These are phyloP conservation scores for Erythrophleum ivorense DNA, from an alignment of 331 rosid species.

Conservation along the genomic window DNA sequence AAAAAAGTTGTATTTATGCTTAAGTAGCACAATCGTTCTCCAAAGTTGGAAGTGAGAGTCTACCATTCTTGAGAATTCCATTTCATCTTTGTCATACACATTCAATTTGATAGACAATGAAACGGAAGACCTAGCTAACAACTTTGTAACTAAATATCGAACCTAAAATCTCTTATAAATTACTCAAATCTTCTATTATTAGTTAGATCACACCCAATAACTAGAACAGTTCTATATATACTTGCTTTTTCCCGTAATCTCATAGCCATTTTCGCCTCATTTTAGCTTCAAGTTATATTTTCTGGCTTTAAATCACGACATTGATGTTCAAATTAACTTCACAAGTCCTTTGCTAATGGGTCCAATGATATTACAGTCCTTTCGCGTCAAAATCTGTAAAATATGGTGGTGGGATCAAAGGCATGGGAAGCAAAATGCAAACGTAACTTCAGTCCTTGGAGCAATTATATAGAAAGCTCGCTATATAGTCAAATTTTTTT, in stretches of 20 bases:
- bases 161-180: no score
- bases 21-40: not conserved
- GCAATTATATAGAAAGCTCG: not conserved
- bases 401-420: not conserved
- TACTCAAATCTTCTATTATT: no score
- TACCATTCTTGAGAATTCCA: not conserved
- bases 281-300: not conserved
- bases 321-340: conserved; percentile 5
- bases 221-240: no score
- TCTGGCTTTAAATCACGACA: not conserved
- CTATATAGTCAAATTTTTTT: not conserved
- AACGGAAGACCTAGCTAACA: no score
- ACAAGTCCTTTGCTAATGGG: not conserved
- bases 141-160: no score
- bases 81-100: not conserved
- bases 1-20: not conserved
- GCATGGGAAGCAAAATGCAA: not conserved
- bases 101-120: no score
- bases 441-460: not conserved
- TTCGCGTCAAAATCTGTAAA: conserved; percentile 1
- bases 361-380: conserved; percentile 1
- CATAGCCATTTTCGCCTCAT: not conserved
- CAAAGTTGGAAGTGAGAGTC: not conserved
- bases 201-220: no score
- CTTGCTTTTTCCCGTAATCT: no score